Conservation (phyloP, 768 basidiomycete genomes). For the Tulasnella calospora region DNA sequence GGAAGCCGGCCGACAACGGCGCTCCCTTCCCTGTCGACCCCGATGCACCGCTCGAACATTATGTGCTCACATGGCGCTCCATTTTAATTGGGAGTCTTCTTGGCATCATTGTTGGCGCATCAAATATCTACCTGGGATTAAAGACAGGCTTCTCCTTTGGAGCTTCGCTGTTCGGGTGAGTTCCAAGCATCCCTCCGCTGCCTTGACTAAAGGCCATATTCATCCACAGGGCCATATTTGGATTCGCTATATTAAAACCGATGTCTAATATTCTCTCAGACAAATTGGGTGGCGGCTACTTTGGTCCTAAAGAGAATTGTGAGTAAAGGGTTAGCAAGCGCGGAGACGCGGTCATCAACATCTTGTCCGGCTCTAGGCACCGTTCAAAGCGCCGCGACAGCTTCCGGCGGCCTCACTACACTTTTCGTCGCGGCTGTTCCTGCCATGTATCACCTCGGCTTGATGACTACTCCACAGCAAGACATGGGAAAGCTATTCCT, state of each 20-base stretch:
- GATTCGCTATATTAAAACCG: constrained; percentile 57
- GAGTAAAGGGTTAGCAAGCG: not conserved
- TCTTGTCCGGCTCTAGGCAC: not conserved
- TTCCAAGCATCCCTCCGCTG: too few species aligned
- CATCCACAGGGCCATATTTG: constrained; percentile 53
- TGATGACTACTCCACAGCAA: constrained; percentile 46
- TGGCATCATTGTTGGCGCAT: constrained; percentile 29
- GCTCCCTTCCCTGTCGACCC: constrained; percentile 54
- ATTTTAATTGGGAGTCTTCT: constrained; percentile 26
- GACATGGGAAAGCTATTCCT: constrained; percentile 56
- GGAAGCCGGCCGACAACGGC: constrained; percentile 4
- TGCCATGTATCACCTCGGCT: constrained; percentile 53
- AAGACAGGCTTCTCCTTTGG: constrained; percentile 48
- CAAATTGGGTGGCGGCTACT: constrained; percentile 46
- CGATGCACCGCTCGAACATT: constrained; percentile 45
- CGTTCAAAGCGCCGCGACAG: constrained; percentile 33
- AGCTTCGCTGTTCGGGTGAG: constrained; percentile 22
- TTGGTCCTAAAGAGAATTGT: constrained; percentile 58
- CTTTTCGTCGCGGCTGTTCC: constrained; percentile 58
- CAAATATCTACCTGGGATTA: constrained; percentile 56
- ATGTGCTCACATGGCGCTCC: constrained; percentile 40
- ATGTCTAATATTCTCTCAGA: constrained; percentile 40
- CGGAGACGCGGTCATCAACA: not conserved
- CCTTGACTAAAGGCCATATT: not conserved
- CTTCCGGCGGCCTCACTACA: constrained; percentile 53